A percentile compares a stretch with the other conserved stretches of the same genome.
These are phyloP conservation scores for Didymosphaeria variabile DNA, from an alignment of 2,329 filamentous ascomycete genomes.

Conservation along the genomic window DNA sequence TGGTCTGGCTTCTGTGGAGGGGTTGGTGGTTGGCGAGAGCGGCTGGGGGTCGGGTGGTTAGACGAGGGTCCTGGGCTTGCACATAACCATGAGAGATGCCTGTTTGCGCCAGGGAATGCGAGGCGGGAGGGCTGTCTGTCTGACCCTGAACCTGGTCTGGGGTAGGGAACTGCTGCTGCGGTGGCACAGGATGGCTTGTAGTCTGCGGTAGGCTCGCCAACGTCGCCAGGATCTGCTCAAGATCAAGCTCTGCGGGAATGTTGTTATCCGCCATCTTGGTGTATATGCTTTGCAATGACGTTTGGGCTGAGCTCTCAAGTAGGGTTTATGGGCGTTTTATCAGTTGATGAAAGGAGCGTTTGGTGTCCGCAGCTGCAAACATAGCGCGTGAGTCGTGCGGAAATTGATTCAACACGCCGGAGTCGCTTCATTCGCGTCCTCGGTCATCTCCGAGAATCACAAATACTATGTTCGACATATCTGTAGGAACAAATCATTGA, in stretches of 20 bases:
- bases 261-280: slow-evolving; percentile 42
- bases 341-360: slow-evolving; percentile 6
- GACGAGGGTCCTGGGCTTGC: slow-evolving; percentile 32
- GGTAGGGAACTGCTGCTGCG: slow-evolving; percentile 20
- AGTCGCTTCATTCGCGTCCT: neutral
- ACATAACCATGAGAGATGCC: slow-evolving; percentile 15
- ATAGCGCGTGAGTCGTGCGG: neutral
- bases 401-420: neutral
- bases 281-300: neutral
- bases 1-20: slow-evolving; percentile 27
- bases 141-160: slow-evolving; percentile 21
- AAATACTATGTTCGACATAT: neutral
- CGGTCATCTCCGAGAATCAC: neutral
- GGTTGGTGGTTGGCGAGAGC: slow-evolving; percentile 25
- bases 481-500: neutral
- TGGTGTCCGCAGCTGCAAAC: slow-evolving; percentile 1
- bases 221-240: slow-evolving; percentile 47
- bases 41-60: slow-evolving; percentile 24
- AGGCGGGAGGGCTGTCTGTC: slow-evolving; percentile 15
- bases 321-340: neutral
- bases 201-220: slow-evolving; percentile 42
- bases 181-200: slow-evolving; percentile 19
- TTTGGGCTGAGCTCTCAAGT: neutral
- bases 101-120: slow-evolving; percentile 15
- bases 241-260: slow-evolving; percentile 34